Evolutionary conservation across 2,329 filamentous ascomycete species (phyloP).

Genomic region (Colletotrichum sp.): DNA sequence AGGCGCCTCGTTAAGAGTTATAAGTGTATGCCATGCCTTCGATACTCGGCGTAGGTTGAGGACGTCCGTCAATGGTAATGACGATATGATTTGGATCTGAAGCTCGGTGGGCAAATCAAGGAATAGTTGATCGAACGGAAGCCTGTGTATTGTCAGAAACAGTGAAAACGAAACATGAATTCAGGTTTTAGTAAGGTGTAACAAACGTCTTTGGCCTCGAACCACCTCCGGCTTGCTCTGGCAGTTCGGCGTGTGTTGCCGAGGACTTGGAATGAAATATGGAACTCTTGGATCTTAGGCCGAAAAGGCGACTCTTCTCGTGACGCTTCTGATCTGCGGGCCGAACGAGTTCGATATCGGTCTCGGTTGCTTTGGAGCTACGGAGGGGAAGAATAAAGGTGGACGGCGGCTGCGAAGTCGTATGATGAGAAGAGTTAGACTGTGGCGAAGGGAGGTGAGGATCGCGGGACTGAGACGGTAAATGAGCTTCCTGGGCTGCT

Average conservation of each 20-base stretch:
- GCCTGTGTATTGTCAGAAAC: slow-evolving; percentile 32
- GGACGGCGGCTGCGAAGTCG: slow-evolving; percentile 31
- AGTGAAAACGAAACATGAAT: neutral
- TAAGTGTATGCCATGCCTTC: slow-evolving; percentile 62
- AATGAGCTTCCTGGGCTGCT: neutral
- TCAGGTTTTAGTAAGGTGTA: neutral
- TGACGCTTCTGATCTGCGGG: slow-evolving; percentile 37
- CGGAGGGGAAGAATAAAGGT: slow-evolving; percentile 57
- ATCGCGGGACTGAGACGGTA: neutral
- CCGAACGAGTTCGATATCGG: slow-evolving; percentile 28
- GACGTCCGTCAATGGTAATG: slow-evolving; percentile 64
- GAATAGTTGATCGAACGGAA: slow-evolving; percentile 63
- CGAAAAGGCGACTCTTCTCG: slow-evolving; percentile 45
- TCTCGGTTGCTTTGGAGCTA: slow-evolving; percentile 38
- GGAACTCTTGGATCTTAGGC: slow-evolving; percentile 43
- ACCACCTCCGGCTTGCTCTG: neutral
- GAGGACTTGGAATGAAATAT: slow-evolving; percentile 30
- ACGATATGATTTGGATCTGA: slow-evolving; percentile 66
- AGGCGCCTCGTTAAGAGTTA: slow-evolving; percentile 64
- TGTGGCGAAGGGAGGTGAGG: slow-evolving; percentile 19
- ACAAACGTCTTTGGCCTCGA: slow-evolving; percentile 10
- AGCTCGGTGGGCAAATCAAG: slow-evolving; percentile 64
- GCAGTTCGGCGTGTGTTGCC: neutral
- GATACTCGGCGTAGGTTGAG: slow-evolving; percentile 64
- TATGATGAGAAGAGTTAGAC: slow-evolving; percentile 20